Percentiles rank a stretch among this genome's conserved stretches.
phyloP scores from a whole-genome alignment of 139 green algal species.

The Chlamydomonas incerta region DNA sequence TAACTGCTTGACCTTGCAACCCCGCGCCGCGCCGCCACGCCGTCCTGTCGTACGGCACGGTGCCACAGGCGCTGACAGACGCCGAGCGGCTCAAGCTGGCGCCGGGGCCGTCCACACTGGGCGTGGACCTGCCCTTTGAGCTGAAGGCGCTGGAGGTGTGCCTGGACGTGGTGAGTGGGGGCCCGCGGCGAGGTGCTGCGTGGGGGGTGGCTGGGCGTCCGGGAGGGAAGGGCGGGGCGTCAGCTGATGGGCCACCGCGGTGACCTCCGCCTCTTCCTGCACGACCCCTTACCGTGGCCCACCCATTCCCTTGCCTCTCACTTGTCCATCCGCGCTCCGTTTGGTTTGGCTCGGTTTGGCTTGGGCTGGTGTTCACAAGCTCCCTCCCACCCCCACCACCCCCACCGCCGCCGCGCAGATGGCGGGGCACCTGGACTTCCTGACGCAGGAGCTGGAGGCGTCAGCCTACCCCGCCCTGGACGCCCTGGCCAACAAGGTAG shows the following conservation, averaged over 20 bases:
- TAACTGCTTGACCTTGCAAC: too few species aligned
- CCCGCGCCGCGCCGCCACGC: neutral
- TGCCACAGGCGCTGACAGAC: conserved; percentile 11
- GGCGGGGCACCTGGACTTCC: conserved; percentile 77
- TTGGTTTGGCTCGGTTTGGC: neutral
- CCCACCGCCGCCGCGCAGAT: conserved; percentile 38
- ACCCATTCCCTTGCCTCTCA: too few species aligned
- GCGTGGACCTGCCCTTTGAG: conserved; percentile 55
- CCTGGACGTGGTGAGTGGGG: conserved; percentile 42
- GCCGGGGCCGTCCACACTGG: conserved; percentile 10
- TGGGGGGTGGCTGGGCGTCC: neutral
- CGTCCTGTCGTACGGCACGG: neutral
- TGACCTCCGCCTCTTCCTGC: too few species aligned
- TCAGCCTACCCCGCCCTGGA: conserved; percentile 89
- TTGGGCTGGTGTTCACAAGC: too few species aligned
- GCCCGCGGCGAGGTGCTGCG: neutral
- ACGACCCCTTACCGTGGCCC: too few species aligned
- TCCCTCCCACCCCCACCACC: neutral
- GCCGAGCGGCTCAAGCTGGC: conserved; percentile 33
- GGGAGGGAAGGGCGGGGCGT: too few species aligned
- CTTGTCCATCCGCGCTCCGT: conserved; percentile 1
- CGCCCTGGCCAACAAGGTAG: conserved; percentile 81
- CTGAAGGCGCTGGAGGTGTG: conserved; percentile 53
- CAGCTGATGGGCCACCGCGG: too few species aligned
- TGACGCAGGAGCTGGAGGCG: conserved; percentile 86